Conservation (phyloP, 495 filamentous ascomycete species). For the Niebla homalea region DNA sequence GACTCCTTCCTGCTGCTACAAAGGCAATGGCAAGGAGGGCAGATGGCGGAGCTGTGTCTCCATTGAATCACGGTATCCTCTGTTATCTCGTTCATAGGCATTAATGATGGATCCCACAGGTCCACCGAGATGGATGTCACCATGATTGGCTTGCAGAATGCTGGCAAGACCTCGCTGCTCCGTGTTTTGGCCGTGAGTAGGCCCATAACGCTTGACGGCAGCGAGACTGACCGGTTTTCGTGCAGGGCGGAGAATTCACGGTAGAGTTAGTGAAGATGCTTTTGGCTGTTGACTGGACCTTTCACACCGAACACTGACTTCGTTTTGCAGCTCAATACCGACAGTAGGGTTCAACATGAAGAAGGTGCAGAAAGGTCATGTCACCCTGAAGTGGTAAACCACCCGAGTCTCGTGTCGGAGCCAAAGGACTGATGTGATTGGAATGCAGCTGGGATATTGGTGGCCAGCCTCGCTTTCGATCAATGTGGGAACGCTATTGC, state of each 20-base stretch:
- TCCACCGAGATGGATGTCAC: conserved; percentile 99
- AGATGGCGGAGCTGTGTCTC: background rate
- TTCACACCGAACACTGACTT: conserved; percentile 2
- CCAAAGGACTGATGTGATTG: background rate
- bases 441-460: conserved; percentile 77
- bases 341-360: conserved; percentile 99
- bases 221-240: conserved; percentile 13
- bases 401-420: background rate
- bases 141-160: conserved; percentile 98
- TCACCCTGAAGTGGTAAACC: conserved; percentile 85
- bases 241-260: conserved; percentile 92
- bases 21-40: background rate
- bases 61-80: background rate
- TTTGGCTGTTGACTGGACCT: conserved; percentile 1
- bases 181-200: conserved; percentile 80
- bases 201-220: conserved; percentile 6
- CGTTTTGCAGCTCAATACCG: conserved; percentile 71
- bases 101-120: conserved; percentile 38
- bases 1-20: too few relatives aligned
- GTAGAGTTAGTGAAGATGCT: conserved; percentile 67
- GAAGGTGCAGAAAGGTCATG: conserved; percentile 93
- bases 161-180: conserved; percentile 90
- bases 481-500: conserved; percentile 99
- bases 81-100: background rate
- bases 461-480: conserved; percentile 89